Evolutionary conservation across 305 asterid species (phyloP), one percentile per base, ranked within the genome.

Genomic region (Fraxinus latifolia): DNA sequence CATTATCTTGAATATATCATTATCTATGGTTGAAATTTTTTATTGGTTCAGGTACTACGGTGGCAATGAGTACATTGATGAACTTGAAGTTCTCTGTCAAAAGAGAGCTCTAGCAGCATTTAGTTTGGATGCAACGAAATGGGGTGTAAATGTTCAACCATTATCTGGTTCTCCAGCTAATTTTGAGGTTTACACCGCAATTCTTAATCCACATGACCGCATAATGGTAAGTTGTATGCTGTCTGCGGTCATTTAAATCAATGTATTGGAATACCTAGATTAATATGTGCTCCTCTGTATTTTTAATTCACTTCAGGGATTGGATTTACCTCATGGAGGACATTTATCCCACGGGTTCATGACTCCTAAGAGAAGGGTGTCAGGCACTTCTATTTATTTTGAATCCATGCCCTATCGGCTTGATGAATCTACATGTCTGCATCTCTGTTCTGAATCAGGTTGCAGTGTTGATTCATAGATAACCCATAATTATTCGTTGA

Each of bases 71-170:
- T 79, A 88, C 89, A 95, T 94, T 68, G 98, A 95, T 82, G 93
- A 92, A 80, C 94, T 95, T 72, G 99, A 95, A 91, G 87, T 42
- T 82, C 97, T 94, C 82, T 95, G 98, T 82, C 99, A 95, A 91
- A 84, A 87, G 90, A 92, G 99, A 79, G 99, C 99, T 77, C 91
- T 94, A 60, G 93, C 90, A 27, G 97, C 99, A 73, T 95, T 95
- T 90, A 85, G 90, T 80, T 82, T 92, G 88, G 99, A 95, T 86
- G 89, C 82, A 78, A 85, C 82, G 21, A 82, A 90, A 74, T 95
- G 99, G 99, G 98, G 99, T 37, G 99, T 93, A 31, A 93, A 92
- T 76, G 97, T 93, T 62, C 97, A 93, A 81, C 97, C 97, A 71
- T 82, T 92, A 74, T 93, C 97, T 39, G 97, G 97, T 81, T 92